Evolutionary conservation across 805 yeast genomes (phyloP).

Genomic region (Ogataea wickerhamii): DNA sequence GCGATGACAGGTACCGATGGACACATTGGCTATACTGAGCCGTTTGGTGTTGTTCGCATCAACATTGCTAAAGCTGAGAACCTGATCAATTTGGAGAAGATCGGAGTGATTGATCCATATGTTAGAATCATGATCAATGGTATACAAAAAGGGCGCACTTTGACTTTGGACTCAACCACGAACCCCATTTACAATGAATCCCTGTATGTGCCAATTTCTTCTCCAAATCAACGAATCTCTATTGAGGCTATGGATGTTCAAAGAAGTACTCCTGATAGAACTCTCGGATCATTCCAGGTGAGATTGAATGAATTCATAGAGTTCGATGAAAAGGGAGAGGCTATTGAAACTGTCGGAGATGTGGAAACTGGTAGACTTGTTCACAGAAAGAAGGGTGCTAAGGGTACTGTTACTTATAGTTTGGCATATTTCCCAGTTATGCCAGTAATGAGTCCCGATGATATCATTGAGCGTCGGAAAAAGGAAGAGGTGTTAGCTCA

Average conservation of each 20-base stretch:
- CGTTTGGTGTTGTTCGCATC: constrained; percentile 87
- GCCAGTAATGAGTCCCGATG: constrained; percentile 76
- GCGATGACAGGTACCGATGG: constrained; percentile 63
- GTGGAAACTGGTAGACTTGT: constrained; percentile 60
- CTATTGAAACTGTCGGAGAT: constrained; percentile 55
- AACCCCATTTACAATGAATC: constrained; percentile 86
- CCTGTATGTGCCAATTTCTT: constrained; percentile 75
- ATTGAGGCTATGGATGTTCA: constrained; percentile 93
- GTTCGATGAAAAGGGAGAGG: constrained; percentile 60
- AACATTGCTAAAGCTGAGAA: constrained; percentile 66
- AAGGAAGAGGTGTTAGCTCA: constrained; percentile 21
- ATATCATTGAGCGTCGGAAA: constrained; percentile 49
- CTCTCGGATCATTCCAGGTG: constrained; percentile 79
- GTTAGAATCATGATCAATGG: constrained; percentile 76
- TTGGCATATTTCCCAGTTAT: constrained; percentile 80
- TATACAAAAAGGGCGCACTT: constrained; percentile 72
- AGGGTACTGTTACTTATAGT: constrained; percentile 72
- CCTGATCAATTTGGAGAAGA: constrained; percentile 77
- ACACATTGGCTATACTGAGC: constrained; percentile 82
- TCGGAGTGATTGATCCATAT: constrained; percentile 94
- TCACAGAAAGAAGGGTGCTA: constrained; percentile 68
- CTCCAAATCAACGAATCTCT: constrained; percentile 76
- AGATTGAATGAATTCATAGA: constrained; percentile 64
- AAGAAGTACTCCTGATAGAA: constrained; percentile 71
- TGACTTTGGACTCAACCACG: constrained; percentile 58